Evolutionary conservation across 1,284 basidiomycete genomes (phyloP), one percentile per base, ranked within the genome.

Genomic region (Afroboletus lepidellus): DNA sequence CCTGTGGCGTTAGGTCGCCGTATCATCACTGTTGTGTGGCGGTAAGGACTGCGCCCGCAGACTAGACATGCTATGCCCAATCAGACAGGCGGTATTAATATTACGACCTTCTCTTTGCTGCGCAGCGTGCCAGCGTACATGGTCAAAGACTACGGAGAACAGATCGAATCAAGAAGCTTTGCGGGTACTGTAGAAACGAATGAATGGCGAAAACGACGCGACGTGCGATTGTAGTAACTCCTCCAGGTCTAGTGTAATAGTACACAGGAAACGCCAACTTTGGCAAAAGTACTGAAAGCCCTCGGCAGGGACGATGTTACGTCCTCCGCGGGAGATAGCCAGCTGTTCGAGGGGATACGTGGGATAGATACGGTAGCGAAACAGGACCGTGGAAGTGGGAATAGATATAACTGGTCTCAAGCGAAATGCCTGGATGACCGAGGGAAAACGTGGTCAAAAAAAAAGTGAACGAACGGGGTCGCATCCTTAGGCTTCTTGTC

Each of bases 71-170:
- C 9, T 16, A 20, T 9, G 32, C 16, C 29, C 29, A 5, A 32
- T 44, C 20, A 27, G 4, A 20, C 16, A 15, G 23, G 36, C 24
- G 8, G 18, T 49, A 34, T 34, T n/a, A 5, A 6, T 30, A 38
- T 23, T 41, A 33, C 3, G n/a, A 45, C 39, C 20, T 44, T 23
- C 15, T 32, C 27, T n/a, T n/a, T 46, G 25, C 57, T 59, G 57
- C 59, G 57, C 39, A 60, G 7, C 41, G 42, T 41, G 33, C n/a
- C 36, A 30, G 15, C 34, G 20, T 47, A 41, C 30, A 45, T 25
- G 27, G 13, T 32, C 24, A 23, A 23, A 13, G 33, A 39, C 16
- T 33, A 33, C 32, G 32, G 16, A 44, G 44, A 18, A 41, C 29
- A 20, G 34, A 41, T 45, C 33, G 33, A 39, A 23, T 30, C 16